A percentile compares a stretch with the other conserved stretches of the same genome.
Evolutionary conservation across 805 yeast genomes (phyloP).

Genomic region (Myxozyma neotropica): DNA sequence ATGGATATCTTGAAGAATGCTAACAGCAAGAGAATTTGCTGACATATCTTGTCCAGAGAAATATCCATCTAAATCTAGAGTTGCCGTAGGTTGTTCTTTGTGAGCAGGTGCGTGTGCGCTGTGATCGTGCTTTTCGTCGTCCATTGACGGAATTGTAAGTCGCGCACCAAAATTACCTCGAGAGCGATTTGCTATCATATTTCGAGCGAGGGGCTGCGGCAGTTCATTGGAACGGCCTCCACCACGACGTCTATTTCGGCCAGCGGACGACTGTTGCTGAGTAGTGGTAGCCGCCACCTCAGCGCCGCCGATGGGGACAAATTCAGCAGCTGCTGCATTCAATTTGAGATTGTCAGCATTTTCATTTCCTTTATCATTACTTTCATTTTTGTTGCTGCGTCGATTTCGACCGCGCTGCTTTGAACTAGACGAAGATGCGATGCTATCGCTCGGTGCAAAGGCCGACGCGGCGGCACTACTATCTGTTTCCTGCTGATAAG

Average conservation of each 20-base stretch:
- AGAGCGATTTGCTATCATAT: neutral
- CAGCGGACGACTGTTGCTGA: neutral
- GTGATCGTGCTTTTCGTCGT: slow-evolving; percentile 7
- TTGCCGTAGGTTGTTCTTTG: neutral
- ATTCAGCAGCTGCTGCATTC: slow-evolving; percentile 1
- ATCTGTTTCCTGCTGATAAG: neutral
- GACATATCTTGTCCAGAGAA: slow-evolving; percentile 16
- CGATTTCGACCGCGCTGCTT: neutral
- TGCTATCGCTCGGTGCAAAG: neutral
- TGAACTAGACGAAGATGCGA: neutral
- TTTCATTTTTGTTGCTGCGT: slow-evolving; percentile 2
- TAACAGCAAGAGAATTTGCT: slow-evolving; percentile 17
- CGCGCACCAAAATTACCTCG: slow-evolving; percentile 18
- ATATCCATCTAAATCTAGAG: slow-evolving; percentile 23
- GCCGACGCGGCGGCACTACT: neutral
- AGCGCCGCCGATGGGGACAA: neutral
- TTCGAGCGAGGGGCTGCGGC: neutral
- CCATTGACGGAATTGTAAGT: neutral
- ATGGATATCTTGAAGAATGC: slow-evolving; percentile 26
- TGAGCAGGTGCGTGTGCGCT: neutral
- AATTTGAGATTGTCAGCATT: neutral
- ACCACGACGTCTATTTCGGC: slow-evolving; percentile 2
- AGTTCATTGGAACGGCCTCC: neutral
- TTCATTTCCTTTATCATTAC: neutral
- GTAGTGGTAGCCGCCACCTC: neutral